Evolutionary conservation across 2,329 filamentous ascomycete species (phyloP).

Genomic region (Grosmannia clavigera): DNA sequence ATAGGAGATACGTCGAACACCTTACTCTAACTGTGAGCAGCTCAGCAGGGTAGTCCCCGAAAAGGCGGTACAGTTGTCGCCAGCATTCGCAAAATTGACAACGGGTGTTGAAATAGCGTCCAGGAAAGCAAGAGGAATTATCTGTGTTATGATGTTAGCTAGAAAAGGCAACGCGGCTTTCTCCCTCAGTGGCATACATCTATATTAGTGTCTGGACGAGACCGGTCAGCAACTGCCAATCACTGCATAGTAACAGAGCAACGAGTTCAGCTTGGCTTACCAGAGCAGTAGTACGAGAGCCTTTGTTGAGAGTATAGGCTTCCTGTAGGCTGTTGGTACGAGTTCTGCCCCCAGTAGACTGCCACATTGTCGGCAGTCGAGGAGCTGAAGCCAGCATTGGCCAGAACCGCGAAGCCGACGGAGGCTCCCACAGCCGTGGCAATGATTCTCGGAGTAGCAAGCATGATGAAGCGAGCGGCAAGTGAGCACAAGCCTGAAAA

Average conservation of each 20-base stretch:
- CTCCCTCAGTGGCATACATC: not conserved
- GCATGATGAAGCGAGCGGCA: not conserved
- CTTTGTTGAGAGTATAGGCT: conserved; percentile 38
- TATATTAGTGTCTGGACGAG: not conserved
- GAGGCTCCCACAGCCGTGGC: conserved; percentile 8
- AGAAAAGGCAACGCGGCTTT: not conserved
- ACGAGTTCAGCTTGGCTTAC: conserved; percentile 24
- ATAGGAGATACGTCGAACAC: not conserved
- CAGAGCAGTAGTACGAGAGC: conserved; percentile 45
- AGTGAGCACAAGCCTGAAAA: not conserved
- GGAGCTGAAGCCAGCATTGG: conserved; percentile 31
- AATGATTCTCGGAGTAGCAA: not conserved
- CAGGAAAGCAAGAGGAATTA: conserved; percentile 54
- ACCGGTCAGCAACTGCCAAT: not conserved
- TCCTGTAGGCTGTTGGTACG: conserved; percentile 31
- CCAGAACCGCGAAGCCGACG: conserved; percentile 7
- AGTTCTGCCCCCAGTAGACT: conserved; percentile 63
- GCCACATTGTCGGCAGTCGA: conserved; percentile 41
- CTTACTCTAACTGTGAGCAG: conserved; percentile 54
- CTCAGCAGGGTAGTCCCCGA: conserved; percentile 42
- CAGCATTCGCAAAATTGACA: conserved; percentile 53
- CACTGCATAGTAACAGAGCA: not conserved
- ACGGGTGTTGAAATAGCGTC: conserved; percentile 40
- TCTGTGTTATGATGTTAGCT: conserved; percentile 20
- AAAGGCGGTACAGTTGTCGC: conserved; percentile 48